These are phyloP conservation scores for Vicia faba DNA, from an alignment of 306 rosid species.

Conservation along the genomic window DNA sequence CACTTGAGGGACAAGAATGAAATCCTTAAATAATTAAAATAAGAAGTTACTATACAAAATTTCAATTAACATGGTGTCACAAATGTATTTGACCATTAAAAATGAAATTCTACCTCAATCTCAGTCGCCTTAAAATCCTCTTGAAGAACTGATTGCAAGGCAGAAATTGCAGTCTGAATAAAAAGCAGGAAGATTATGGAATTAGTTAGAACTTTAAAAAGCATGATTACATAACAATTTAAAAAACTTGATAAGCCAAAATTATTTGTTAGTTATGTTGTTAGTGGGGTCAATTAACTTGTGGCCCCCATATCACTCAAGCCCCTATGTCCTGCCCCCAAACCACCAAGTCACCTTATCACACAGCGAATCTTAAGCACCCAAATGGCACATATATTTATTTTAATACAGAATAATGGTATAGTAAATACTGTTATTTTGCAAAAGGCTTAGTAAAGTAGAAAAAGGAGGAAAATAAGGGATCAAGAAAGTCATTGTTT, in stretches of 20 bases:
- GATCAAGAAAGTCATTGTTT: background rate
- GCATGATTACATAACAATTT: background rate
- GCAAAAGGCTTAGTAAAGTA: background rate
- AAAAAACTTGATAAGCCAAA: background rate
- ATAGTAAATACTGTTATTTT: background rate
- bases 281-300: no score
- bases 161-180: constrained; percentile 90
- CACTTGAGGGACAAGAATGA: constrained; percentile 8
- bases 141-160: constrained; percentile 97
- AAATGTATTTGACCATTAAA: background rate
- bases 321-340: background rate
- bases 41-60: background rate
- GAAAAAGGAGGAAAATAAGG: background rate
- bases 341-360: background rate
- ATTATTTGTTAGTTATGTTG: background rate
- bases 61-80: constrained; percentile 19
- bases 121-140: constrained; percentile 98
- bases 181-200: constrained; percentile 14
- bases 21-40: background rate
- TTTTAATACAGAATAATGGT: background rate
- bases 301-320: background rate
- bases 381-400: background rate
- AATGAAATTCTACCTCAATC: constrained; percentile 71
- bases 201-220: constrained; percentile 1
- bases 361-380: background rate